phyloP scores from a whole-genome alignment of 2,329 filamentous ascomycete genomes.

The Colletotrichum lupini region DNA sequence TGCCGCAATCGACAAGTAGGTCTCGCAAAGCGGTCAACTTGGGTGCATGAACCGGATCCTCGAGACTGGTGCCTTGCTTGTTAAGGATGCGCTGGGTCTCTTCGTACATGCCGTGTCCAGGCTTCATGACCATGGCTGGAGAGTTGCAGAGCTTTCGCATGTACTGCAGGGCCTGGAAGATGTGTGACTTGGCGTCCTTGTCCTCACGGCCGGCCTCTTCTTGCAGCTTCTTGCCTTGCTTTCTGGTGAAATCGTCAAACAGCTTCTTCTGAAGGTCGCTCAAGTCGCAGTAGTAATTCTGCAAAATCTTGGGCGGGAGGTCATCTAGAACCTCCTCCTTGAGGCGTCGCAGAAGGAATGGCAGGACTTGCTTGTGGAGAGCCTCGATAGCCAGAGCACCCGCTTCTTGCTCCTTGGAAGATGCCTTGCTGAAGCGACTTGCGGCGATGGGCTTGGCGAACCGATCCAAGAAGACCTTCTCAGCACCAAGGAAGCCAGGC shows the following conservation, averaged over 20 bases:
- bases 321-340: slow-evolving; percentile 99
- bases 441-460: slow-evolving; percentile 96
- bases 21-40: slow-evolving; percentile 93
- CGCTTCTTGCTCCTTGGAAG: slow-evolving; percentile 97
- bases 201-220: slow-evolving; percentile 86
- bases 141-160: slow-evolving; percentile 99
- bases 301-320: slow-evolving; percentile 95
- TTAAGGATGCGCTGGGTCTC: slow-evolving; percentile 85
- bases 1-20: slow-evolving; percentile 97
- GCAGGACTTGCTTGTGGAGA: slow-evolving; percentile 97
- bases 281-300: slow-evolving; percentile 99
- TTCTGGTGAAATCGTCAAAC: slow-evolving; percentile 96
- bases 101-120: slow-evolving; percentile 89
- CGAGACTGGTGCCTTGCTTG: slow-evolving; percentile 82
- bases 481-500: slow-evolving; percentile 95
- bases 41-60: slow-evolving; percentile 88
- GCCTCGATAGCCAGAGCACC: slow-evolving; percentile 96
- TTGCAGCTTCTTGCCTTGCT: slow-evolving; percentile 88
- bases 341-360: slow-evolving; percentile 93
- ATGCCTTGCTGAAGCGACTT: slow-evolving; percentile 95
- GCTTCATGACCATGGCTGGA: slow-evolving; percentile 94
- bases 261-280: slow-evolving; percentile 94
- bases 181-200: slow-evolving; percentile 96
- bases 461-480: slow-evolving; percentile 93
- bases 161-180: slow-evolving; percentile 98